These are phyloP conservation scores for Setaria italica DNA, from an alignment of 202 grass and related monocot genomes.

Conservation along the genomic window DNA sequence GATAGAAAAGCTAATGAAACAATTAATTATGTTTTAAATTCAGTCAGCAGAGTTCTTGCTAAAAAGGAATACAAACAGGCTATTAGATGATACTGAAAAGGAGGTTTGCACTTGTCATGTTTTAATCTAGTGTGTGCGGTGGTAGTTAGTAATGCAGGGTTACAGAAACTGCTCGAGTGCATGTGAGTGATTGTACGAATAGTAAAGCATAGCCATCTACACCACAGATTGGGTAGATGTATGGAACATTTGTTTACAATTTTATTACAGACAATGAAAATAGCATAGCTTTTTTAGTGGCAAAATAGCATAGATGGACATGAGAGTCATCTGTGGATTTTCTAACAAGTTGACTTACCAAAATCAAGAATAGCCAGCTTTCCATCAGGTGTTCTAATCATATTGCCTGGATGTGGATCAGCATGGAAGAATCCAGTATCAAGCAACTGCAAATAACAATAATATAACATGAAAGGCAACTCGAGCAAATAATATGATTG, in stretches of 20 bases:
- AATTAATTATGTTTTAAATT: neutral
- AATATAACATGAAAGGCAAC: constrained; percentile 26
- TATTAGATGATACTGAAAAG: constrained; percentile 8
- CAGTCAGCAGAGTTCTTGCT: neutral
- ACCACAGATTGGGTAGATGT: neutral
- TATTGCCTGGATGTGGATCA: constrained; percentile 98
- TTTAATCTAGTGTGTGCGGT: neutral
- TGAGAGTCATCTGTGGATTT: constrained; percentile 11
- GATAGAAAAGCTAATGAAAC: neutral
- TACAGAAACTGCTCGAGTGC: neutral
- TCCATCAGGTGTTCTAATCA: constrained; percentile 97
- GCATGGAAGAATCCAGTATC: constrained; percentile 99
- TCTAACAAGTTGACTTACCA: constrained; percentile 57
- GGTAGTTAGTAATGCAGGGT: neutral
- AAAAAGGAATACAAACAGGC: neutral
- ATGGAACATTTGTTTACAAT: neutral
- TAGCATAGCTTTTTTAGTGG: neutral
- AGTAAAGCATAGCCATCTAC: neutral
- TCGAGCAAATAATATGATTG: neutral
- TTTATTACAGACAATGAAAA: constrained; percentile 33
- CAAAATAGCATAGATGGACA: neutral
- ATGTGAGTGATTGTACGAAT: neutral
- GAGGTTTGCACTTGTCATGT: constrained; percentile 23
- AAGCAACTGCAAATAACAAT: constrained; percentile 76
- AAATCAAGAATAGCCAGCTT: constrained; percentile 99